Percentiles rank a stretch among this genome's conserved stretches.
Evolutionary conservation across 768 basidiomycete genomes (phyloP).

Genomic region (Mycena rosella): DNA sequence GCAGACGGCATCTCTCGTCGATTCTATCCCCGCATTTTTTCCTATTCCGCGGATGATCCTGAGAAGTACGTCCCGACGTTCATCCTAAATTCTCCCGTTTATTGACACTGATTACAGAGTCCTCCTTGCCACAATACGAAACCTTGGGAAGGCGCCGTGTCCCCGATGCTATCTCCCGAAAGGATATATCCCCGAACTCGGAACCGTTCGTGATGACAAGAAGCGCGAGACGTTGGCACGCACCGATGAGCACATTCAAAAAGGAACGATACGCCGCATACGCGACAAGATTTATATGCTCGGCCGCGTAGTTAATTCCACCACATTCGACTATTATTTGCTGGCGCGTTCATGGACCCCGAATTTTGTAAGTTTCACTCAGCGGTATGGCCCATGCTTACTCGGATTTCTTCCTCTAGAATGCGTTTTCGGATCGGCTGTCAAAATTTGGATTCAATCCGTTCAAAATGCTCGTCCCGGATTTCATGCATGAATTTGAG

Average conservation of each 20-base stretch:
- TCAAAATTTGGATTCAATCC: constrained; percentile 30
- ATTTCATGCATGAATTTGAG: constrained; percentile 42
- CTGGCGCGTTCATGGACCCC: neutral
- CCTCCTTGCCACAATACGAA: constrained; percentile 40
- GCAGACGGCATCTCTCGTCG: constrained; percentile 9
- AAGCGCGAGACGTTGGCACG: neutral
- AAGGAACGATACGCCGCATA: neutral
- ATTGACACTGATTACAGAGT: constrained; percentile 34
- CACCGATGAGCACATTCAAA: neutral
- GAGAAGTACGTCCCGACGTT: constrained; percentile 7
- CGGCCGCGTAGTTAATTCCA: neutral
- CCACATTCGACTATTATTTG: neutral
- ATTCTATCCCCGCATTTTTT: constrained; percentile 18
- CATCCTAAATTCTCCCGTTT: neutral
- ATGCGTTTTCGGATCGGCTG: constrained; percentile 37
- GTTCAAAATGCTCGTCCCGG: constrained; percentile 36
- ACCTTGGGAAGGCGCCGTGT: constrained; percentile 47
- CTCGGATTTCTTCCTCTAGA: constrained; percentile 17
- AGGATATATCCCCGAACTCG: constrained; percentile 39
- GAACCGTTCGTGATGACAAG: constrained; percentile 25
- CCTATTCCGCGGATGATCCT: constrained; percentile 18
- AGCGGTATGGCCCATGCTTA: neutral
- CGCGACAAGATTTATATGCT: neutral
- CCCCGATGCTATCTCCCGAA: constrained; percentile 45
- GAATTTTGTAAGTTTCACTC: neutral